These are phyloP conservation scores for Diplocarpon mali DNA, from an alignment of 2,329 filamentous ascomycete genomes.

Conservation along the genomic window DNA sequence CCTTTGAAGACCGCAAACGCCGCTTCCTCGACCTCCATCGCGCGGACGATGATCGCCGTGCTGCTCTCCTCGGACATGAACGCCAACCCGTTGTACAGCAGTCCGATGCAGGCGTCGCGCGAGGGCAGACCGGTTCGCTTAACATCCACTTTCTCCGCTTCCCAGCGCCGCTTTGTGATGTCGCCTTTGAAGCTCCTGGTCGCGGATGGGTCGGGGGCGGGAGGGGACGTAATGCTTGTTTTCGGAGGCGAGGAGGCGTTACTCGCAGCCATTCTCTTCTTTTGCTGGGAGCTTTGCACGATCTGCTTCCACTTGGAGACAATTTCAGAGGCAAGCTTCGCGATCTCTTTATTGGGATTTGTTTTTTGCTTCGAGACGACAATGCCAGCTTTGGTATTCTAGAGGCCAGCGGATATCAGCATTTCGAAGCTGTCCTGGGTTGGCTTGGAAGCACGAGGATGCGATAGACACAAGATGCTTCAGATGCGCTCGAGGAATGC, in stretches of 20 bases:
- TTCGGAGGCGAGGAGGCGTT: conserved; percentile 17
- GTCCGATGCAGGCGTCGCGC: conserved; percentile 76
- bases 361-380: conserved; percentile 71
- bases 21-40: conserved; percentile 74
- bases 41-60: conserved; percentile 59
- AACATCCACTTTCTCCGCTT: conserved; percentile 68
- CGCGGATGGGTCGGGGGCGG: conserved; percentile 31
- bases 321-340: conserved; percentile 65
- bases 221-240: conserved; percentile 19
- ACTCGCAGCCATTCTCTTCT: conserved; percentile 30
- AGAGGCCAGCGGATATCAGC: conserved; percentile 8
- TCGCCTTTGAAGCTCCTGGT: conserved; percentile 46
- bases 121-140: conserved; percentile 62
- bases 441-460: neutral
- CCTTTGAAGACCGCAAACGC: conserved; percentile 60
- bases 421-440: neutral
- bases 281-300: conserved; percentile 54
- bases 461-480: neutral
- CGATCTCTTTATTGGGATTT: conserved; percentile 73
- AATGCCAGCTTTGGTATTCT: conserved; percentile 84
- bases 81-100: conserved; percentile 85
- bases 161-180: conserved; percentile 71
- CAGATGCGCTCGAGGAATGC: conserved; percentile 14
- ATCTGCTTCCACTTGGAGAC: conserved; percentile 80
- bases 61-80: conserved; percentile 60